Percentiles rank a stretch among this genome's conserved stretches.
phyloP scores from a whole-genome alignment of 257 asterid species.

The Nicotiana knightiana region DNA sequence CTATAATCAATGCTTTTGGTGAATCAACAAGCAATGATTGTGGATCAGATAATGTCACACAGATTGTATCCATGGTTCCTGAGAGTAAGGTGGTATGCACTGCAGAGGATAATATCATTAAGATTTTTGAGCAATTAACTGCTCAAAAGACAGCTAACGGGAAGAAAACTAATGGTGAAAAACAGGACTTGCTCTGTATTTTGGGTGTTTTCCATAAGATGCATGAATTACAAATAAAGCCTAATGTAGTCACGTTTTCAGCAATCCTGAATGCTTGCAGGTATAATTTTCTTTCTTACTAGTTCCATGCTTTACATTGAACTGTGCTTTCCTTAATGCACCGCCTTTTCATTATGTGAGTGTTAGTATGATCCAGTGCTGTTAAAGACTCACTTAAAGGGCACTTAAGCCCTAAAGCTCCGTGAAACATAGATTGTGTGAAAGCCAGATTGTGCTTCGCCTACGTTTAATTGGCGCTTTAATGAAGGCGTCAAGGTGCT shows the following conservation, averaged over 20 bases:
- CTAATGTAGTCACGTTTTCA: conserved; percentile 93
- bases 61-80: conserved; percentile 25
- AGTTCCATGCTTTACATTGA: neutral
- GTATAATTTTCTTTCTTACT: conserved; percentile 23
- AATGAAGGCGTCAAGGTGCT: too few relatives aligned
- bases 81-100: conserved; percentile 21
- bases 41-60: conserved; percentile 22
- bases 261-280: conserved; percentile 97
- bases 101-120: conserved; percentile 46
- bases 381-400: too few relatives aligned
- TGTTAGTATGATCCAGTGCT: neutral
- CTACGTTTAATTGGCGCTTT: too few relatives aligned
- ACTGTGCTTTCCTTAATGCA: neutral
- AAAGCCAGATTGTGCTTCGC: too few relatives aligned
- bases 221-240: conserved; percentile 90
- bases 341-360: neutral
- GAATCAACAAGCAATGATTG: conserved; percentile 31
- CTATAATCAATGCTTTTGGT: conserved; percentile 91
- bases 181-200: conserved; percentile 61
- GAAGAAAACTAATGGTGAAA: conserved; percentile 30
- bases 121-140: conserved; percentile 63
- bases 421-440: too few relatives aligned
- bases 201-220: conserved; percentile 72
- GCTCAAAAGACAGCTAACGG: conserved; percentile 33
- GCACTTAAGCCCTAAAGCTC: too few relatives aligned